Conservation (phyloP, 1,284 basidiomycete species). For the Ustilago sp. region DNA sequence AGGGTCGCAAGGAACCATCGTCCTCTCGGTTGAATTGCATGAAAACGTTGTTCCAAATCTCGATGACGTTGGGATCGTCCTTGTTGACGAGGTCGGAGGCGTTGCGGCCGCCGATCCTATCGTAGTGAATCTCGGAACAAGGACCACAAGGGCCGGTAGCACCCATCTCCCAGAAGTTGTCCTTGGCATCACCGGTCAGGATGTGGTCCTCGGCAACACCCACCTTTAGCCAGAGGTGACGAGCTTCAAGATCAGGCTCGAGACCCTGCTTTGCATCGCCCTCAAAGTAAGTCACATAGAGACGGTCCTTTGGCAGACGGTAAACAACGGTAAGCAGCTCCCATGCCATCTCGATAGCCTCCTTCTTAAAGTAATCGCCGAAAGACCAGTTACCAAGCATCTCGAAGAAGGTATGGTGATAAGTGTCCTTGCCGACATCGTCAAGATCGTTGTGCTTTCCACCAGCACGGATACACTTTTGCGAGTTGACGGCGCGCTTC, state of each 20-base stretch:
- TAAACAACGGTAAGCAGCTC: conserved; percentile 90
- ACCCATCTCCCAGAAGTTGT: conserved; percentile 99
- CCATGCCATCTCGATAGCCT: conserved; percentile 93
- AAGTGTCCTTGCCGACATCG: conserved; percentile 97
- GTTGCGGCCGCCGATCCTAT: conserved; percentile 92
- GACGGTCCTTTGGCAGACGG: conserved; percentile 85
- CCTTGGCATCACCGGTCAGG: conserved; percentile 92
- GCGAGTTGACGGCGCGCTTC: conserved; percentile 92
- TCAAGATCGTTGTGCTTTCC: conserved; percentile 99
- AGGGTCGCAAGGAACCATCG: conserved; percentile 81
- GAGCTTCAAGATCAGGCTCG: conserved; percentile 85
- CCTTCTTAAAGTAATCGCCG: conserved; percentile 99
- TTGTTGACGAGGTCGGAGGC: conserved; percentile 91
- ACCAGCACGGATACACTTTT: conserved; percentile 97
- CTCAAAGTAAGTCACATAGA: conserved; percentile 98
- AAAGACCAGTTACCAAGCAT: conserved; percentile 99
- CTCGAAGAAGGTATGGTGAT: conserved; percentile 97
- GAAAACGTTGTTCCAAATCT: conserved; percentile 99
- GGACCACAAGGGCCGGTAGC: conserved; percentile 97
- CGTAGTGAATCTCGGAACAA: conserved; percentile 97
- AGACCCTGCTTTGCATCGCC: conserved; percentile 88
- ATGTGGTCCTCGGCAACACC: conserved; percentile 91
- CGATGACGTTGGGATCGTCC: conserved; percentile 94
- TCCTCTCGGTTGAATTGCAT: conserved; percentile 98
- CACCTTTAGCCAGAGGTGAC: conserved; percentile 84